A percentile compares a stretch with the other conserved stretches of the same genome.
These are phyloP conservation scores for Coccomyxa subellipsoidea DNA, from an alignment of 163 green algal species.

Conservation along the genomic window DNA sequence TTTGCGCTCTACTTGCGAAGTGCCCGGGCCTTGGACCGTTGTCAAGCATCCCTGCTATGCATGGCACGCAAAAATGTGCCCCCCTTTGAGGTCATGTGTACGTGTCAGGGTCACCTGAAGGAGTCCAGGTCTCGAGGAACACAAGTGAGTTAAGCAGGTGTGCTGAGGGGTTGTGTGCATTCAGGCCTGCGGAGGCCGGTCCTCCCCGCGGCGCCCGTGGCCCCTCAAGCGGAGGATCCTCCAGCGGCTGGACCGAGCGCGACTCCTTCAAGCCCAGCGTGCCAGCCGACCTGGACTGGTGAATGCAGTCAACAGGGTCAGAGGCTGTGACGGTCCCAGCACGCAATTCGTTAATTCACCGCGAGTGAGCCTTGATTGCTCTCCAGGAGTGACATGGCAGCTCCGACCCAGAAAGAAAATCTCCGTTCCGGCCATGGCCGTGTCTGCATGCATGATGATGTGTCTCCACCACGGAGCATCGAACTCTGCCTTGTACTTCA, in stretches of 20 bases:
- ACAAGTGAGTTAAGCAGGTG: too few relatives aligned
- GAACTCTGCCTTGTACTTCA: too few relatives aligned
- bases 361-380: not conserved
- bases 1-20: not conserved
- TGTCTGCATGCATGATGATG: not conserved
- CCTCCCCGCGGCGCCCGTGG: not conserved
- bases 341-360: not conserved
- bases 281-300: conserved; percentile 2
- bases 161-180: not conserved
- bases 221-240: not conserved
- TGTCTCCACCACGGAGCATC: not conserved
- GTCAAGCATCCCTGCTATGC: not conserved
- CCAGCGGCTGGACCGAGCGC: not conserved
- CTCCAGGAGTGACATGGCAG: not conserved
- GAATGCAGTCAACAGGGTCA: not conserved
- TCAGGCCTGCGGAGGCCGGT: not conserved
- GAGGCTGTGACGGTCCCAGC: not conserved
- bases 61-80: too few relatives aligned
- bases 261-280: not conserved
- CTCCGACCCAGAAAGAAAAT: not conserved
- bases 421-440: not conserved
- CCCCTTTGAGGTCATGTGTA: too few relatives aligned
- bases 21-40: not conserved
- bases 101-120: too few relatives aligned
- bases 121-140: too few relatives aligned